Conservation (phyloP, 2,329 filamentous ascomycete species). For the Fusarium continuum region DNA sequence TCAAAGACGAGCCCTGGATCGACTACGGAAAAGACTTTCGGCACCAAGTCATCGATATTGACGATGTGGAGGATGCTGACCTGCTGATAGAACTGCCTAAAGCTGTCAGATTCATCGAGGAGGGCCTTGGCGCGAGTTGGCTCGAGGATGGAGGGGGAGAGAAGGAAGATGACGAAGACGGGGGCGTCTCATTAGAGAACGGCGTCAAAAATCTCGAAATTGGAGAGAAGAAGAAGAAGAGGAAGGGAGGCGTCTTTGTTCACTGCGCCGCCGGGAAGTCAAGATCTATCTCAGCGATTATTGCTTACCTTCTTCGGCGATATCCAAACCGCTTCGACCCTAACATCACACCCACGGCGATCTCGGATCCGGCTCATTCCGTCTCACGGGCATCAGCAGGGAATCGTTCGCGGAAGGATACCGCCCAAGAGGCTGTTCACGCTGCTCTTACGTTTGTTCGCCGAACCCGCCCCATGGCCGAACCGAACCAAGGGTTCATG, state of each 20-base stretch:
- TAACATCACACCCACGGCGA: constrained; percentile 46
- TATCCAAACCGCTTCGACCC: constrained; percentile 63
- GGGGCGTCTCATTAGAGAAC: constrained; percentile 35
- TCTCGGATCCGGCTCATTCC: constrained; percentile 30
- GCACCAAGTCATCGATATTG: constrained; percentile 83
- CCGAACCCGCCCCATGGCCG: constrained; percentile 76
- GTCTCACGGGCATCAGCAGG: constrained; percentile 13
- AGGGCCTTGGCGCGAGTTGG: constrained; percentile 63
- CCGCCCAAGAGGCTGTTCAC: constrained; percentile 59
- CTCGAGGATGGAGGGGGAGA: constrained; percentile 5
- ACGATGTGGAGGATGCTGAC: constrained; percentile 92
- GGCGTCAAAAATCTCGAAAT: constrained; percentile 26
- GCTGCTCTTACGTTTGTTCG: constrained; percentile 75
- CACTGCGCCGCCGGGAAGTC: constrained; percentile 96
- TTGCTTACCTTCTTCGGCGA: constrained; percentile 84
- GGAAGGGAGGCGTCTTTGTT: constrained; percentile 60
- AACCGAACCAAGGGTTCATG: constrained; percentile 94
- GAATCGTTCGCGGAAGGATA: constrained; percentile 45
- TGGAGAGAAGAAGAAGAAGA: constrained; percentile 25
- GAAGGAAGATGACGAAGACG: constrained; percentile 22
- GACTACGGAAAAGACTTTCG: constrained; percentile 67
- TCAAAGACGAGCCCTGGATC: constrained; percentile 60
- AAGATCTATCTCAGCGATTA: constrained; percentile 82
- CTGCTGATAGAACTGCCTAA: constrained; percentile 81
- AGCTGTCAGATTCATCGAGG: constrained; percentile 84